Evolutionary conservation across 2,329 filamentous ascomycete species (phyloP), one percentile per base, ranked within the genome.

Genomic region (Neonectria coccinea): DNA sequence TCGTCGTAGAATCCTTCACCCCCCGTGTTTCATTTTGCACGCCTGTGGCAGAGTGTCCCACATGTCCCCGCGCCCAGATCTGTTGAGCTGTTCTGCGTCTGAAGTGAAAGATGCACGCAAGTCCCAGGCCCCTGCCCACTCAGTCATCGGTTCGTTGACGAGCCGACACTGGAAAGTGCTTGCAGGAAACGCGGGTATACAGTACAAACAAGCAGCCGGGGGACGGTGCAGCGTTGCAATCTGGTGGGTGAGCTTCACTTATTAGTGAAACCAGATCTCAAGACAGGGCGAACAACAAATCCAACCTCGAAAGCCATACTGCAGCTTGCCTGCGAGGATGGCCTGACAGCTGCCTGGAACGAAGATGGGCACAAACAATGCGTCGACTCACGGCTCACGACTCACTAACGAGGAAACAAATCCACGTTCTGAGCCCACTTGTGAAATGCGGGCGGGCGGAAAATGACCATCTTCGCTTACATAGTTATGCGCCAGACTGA

Each of bases 131-230:
- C 39, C 22, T 56, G 55, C 22, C 50, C 36, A 50, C 42, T 25
- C 25, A 25, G 25, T 25, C n/a, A 54, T 48, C 57, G 57, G 57
- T 16, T 53, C 31, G 50, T 22, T 33, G 52, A 47, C 56, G 22
- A 61, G 51, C 52, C 56, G 52, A 50, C 47, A 39, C 36, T 48
- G 29, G 50, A 39, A 60, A 59, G 61, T 59, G 61, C 25, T 63
- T 60, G 56, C 56, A 64, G 56, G 62, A 60, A 64, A 64, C 56
- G 47, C 20, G 48, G 29, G 22, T n/a, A 5, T 60, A n/a, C 45
- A 9, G 27, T 42, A 45, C 45, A 56, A 60, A 51, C 45, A 59
- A 57, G n/a, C 20, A 10, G 10, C 27, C 47, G n/a, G 22, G 22
- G 18, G 16, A 50, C 27, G 42, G 14, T 20, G 29, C 20, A 52